Evolutionary conservation across 495 filamentous ascomycete genomes (phyloP).

Genomic region (Daldinia childiae): DNA sequence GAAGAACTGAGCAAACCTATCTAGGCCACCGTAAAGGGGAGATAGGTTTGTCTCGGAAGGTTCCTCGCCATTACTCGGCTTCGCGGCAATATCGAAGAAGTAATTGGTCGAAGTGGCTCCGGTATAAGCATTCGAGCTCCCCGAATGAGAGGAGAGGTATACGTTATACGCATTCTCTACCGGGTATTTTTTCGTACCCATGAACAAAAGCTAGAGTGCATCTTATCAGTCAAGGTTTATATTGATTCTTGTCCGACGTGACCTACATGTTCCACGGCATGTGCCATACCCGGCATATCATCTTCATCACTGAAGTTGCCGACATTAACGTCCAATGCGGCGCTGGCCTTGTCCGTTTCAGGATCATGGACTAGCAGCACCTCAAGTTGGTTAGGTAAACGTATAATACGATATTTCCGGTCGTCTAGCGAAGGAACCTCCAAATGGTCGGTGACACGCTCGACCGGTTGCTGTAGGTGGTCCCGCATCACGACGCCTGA

Average conservation of each 20-base stretch:
- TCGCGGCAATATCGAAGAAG: constrained; percentile 92
- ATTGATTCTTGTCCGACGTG: neutral
- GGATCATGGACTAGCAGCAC: constrained; percentile 93
- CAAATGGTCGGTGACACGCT: constrained; percentile 79
- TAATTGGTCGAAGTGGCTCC: constrained; percentile 95
- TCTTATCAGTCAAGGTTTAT: constrained; percentile 30
- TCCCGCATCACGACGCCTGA: constrained; percentile 40
- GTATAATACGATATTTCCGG: constrained; percentile 86
- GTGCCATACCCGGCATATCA: constrained; percentile 92
- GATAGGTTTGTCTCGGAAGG: constrained; percentile 66
- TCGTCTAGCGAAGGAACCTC: constrained; percentile 91
- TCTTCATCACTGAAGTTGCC: constrained; percentile 92
- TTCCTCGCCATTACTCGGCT: constrained; percentile 65
- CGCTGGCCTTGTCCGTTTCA: constrained; percentile 96
- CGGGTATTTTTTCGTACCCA: constrained; percentile 99
- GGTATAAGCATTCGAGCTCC: constrained; percentile 94
- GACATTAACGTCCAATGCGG: constrained; percentile 93
- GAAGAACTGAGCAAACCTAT: constrained; percentile 98
- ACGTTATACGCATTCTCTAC: constrained; percentile 95
- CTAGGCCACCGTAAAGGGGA: constrained; percentile 87
- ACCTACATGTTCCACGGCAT: constrained; percentile 79
- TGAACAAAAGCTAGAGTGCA: constrained; percentile 81
- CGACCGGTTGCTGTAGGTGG: constrained; percentile 57
- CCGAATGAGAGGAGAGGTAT: constrained; percentile 88
- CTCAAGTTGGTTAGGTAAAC: constrained; percentile 89